Evolutionary conservation across 2,329 filamentous ascomycete species (phyloP).

Genomic region (Claviceps sp.): DNA sequence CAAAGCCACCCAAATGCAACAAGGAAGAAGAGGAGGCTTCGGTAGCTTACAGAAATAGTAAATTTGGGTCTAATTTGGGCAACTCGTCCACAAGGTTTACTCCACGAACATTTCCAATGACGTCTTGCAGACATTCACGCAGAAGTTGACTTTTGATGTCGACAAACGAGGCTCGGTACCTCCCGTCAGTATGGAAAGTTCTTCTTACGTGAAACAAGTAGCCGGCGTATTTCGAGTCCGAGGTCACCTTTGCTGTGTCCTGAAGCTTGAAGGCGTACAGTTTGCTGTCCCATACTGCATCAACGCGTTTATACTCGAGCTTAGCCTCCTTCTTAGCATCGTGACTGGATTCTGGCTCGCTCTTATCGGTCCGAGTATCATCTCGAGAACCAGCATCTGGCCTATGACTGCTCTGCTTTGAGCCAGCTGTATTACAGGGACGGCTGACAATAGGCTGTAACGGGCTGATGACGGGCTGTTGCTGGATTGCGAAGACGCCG

Average conservation of each 20-base stretch:
- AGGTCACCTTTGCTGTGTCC: conserved; percentile 32
- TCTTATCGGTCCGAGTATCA: too few relatives aligned
- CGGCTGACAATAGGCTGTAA: background rate
- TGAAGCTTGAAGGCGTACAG: conserved; percentile 41
- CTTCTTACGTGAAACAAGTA: conserved; percentile 75
- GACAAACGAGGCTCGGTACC: conserved; percentile 57
- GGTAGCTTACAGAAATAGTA: conserved; percentile 46
- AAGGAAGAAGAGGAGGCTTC: background rate
- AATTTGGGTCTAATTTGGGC: conserved; percentile 58
- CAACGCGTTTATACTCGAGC: conserved; percentile 36
- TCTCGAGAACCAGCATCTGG: background rate
- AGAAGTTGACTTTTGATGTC: conserved; percentile 78
- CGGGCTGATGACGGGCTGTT: background rate
- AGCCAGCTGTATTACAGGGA: background rate
- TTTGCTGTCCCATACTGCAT: conserved; percentile 38
- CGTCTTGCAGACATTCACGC: conserved; percentile 43
- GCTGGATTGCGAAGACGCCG: background rate
- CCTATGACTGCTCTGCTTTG: background rate
- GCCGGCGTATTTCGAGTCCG: conserved; percentile 52
- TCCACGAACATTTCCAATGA: conserved; percentile 27
- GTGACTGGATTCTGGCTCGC: background rate
- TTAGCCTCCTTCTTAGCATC: conserved; percentile 11
- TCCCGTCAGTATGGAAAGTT: conserved; percentile 74
- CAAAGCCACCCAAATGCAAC: background rate
- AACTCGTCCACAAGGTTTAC: conserved; percentile 70